A percentile compares a stretch with the other conserved stretches of the same genome.
Evolutionary conservation across 2,329 filamentous ascomycete species (phyloP).

Genomic region (Aspergillus puulaauensis): DNA sequence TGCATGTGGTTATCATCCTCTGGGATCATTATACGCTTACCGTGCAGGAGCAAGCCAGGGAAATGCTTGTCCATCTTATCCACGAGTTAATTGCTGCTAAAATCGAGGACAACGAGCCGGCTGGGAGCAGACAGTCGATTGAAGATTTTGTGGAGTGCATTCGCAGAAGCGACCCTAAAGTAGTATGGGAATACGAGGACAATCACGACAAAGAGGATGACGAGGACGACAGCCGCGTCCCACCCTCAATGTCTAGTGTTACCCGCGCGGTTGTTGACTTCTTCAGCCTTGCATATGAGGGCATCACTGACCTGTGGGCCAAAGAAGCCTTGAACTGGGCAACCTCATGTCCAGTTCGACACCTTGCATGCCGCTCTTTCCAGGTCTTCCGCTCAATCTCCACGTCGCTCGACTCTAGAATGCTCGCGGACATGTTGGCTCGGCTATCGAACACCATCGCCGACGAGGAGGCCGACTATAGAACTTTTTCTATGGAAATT

Average conservation of each 20-base stretch:
- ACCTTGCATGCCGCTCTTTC: constrained; percentile 94
- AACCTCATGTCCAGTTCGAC: constrained; percentile 90
- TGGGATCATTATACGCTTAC: constrained; percentile 97
- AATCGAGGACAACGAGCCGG: constrained; percentile 68
- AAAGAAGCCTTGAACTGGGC: constrained; percentile 91
- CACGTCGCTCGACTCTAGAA: constrained; percentile 83
- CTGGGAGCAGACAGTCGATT: constrained; percentile 70
- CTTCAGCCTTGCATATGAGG: constrained; percentile 80
- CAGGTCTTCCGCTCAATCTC: constrained; percentile 95
- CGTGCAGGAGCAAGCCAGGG: constrained; percentile 92
- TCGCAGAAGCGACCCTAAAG: constrained; percentile 75
- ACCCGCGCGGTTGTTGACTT: constrained; percentile 79
- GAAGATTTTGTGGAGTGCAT: constrained; percentile 87
- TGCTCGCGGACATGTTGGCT: constrained; percentile 96
- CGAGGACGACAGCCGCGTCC: constrained; percentile 75
- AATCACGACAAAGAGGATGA: constrained; percentile 75
- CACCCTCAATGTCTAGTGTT: constrained; percentile 81
- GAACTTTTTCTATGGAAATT: constrained; percentile 97
- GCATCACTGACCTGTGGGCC: constrained; percentile 88
- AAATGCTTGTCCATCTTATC: constrained; percentile 97
- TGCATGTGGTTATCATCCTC: constrained; percentile 88
- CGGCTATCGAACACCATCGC: constrained; percentile 95
- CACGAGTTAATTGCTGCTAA: constrained; percentile 87
- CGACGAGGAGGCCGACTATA: constrained; percentile 89
- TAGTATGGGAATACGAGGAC: constrained; percentile 94